Percentiles rank a stretch among this genome's conserved stretches.
Conservation (phyloP, 176 grass and related monocot species). For the Urochloa ruziziensis region DNA sequence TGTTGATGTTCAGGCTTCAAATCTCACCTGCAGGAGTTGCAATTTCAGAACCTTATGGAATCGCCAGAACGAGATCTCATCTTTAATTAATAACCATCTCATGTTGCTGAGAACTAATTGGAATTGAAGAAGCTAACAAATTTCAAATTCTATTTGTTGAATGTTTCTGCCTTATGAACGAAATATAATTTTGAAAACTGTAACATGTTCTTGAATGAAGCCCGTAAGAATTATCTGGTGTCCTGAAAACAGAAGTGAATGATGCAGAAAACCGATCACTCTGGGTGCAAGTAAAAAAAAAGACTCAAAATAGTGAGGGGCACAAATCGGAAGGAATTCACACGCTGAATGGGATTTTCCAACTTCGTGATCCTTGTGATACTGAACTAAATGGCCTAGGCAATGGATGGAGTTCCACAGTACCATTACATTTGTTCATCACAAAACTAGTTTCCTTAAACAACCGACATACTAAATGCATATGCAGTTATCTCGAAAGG, state of each 20-base stretch:
- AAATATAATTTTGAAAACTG: background rate
- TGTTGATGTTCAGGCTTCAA: background rate
- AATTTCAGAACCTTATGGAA: constrained; percentile 2
- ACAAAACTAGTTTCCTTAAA: background rate
- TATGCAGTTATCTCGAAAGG: background rate
- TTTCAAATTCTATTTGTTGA: background rate
- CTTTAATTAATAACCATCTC: background rate
- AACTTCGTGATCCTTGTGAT: background rate
- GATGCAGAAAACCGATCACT: background rate
- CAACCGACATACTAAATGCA: background rate
- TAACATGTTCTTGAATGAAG: background rate
- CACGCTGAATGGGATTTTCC: background rate
- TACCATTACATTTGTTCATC: background rate
- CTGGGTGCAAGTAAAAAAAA: background rate
- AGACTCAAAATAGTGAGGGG: background rate
- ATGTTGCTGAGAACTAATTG: constrained; percentile 24
- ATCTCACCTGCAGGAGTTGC: background rate
- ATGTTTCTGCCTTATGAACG: background rate
- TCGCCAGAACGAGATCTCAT: background rate
- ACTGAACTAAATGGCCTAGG: background rate
- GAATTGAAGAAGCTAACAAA: constrained; percentile 5
- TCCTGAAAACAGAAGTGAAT: background rate
- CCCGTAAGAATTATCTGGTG: background rate
- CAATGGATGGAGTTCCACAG: background rate
- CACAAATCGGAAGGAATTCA: too few relatives aligned